Evolutionary conservation across 192 early-diverging fungal genomes (phyloP), one percentile per base, ranked within the genome.

Genomic region (Allomyces arbusculus): DNA sequence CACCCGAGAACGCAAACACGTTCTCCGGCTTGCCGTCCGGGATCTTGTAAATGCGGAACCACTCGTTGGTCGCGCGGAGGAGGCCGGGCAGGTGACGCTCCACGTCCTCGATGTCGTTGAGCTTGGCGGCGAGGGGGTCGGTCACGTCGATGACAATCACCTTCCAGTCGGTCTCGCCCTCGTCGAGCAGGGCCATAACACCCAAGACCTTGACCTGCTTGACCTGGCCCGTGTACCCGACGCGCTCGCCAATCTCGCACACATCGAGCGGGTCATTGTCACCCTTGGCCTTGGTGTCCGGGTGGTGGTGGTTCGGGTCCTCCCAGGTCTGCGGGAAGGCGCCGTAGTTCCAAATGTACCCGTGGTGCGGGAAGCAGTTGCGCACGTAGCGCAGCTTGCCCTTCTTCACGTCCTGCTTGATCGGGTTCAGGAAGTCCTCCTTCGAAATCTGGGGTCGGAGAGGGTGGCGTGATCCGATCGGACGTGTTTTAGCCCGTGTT

Each of bases 331-430:
- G 92, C 40, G 95, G 95, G 72, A 99, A 83, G 68, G 94, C 94
- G 73, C 95, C 95, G 72, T 99, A 96, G 92, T 99, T 99, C 95
- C 95, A 99, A 79, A 99, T 96, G 79, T 99, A 99, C 68, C 95
- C 95, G 78, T 99, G 90, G 86, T 96, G 92, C 10, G 95, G 95
- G 88, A 96, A 99, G 77, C 89, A 88, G 86, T 99, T 96, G 75
- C 92, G 87, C 68, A 99, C 94, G 75, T 84, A 95, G 67, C 95
- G 87, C 68, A 96, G 89, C 82, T 99, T 99, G 71, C 92, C 92
- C 82, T 99, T 99, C 87, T 96, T 96, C 71, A 87, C 81, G 73
- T 99, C 95, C 79, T 99, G 95, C 82, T 91, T 89, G 79, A 99
- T 96, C 64, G 95, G 95, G 87, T 99, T 99, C 78, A 99, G 84